Evolutionary conservation across 1,284 basidiomycete species (phyloP).

Genomic region (Cryptococcus neoformans): DNA sequence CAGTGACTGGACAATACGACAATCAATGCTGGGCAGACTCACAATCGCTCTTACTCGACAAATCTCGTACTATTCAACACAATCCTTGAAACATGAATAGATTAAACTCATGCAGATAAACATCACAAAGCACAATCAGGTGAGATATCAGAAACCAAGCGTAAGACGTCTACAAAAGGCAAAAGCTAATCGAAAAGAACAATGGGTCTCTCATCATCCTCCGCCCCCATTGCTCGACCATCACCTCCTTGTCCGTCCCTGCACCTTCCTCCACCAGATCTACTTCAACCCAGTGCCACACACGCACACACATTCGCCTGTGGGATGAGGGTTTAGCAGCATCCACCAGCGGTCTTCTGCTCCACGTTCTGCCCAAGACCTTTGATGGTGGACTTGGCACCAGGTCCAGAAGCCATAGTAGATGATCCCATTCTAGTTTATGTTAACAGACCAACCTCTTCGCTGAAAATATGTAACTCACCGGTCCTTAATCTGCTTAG

Average conservation of each 20-base stretch:
- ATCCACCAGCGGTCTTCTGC: slow-evolving; percentile 67
- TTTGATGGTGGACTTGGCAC: slow-evolving; percentile 53
- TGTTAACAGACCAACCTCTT: neutral
- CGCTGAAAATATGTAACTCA: slow-evolving; percentile 22
- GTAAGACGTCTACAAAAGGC: neutral
- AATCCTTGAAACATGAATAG: no score
- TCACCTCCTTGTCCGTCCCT: neutral
- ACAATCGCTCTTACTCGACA: no score
- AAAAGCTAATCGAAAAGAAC: neutral
- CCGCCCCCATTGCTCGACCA: neutral
- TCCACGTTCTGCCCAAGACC: slow-evolving; percentile 69
- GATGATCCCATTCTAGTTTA: slow-evolving; percentile 54
- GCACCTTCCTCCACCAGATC: neutral
- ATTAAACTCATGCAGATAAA: neutral
- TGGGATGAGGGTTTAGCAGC: slow-evolving; percentile 56
- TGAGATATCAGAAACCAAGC: neutral
- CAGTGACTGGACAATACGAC: no score
- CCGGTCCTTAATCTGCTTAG: slow-evolving; percentile 96
- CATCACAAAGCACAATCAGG: no score
- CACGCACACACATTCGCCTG: no score
- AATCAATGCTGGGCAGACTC: no score
- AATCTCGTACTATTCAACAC: no score
- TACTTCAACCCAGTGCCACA: neutral
- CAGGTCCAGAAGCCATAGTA: slow-evolving; percentile 51
- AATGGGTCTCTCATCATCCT: neutral